Evolutionary conservation across 2,329 filamentous ascomycete genomes (phyloP), one percentile per base, ranked within the genome.

Genomic region (Exophiala mesophila): DNA sequence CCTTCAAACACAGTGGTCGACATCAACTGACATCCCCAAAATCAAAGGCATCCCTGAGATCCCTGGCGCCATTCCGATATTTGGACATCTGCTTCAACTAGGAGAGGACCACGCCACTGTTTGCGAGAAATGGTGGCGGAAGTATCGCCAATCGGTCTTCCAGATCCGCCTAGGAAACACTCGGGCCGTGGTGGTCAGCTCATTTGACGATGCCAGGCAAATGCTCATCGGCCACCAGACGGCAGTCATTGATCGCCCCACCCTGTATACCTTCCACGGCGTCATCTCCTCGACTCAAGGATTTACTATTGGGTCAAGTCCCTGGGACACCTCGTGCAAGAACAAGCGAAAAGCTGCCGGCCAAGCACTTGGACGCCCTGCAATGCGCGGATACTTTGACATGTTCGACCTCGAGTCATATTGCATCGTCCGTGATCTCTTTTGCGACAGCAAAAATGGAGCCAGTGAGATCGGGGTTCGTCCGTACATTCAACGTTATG

Each of bases 311-410:
- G 85, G 85, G 1, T 85, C 83, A 0, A 85, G 81, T 0, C 84
- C 85, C 0, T 88, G 83, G 80, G 82, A 87, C 40, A 82, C 84
- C 21, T 84, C 78, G 2, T 85, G 82, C 62, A 88, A 86, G 59
- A 72, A 73, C 34, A 75, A 82, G 21, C 74, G 84, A 44, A 87
- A 85, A 61, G 83, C 81, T 0, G 83, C 83, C 2, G 83, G 80
- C 3, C 84, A 82, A 0, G 83, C 84, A 0, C 69, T 88, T 5
- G 85, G 86, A 56, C 72, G 82, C 0, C 82, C 83, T 0, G 77
- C 83, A 0, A 74, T 85, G 2, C 77, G 83, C 50, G 78, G 76
- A 1, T 88, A 89, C 61, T 78, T 85, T 70, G 82, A 83, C 0
- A 83, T 87, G 56, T 77, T 88, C 26, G 83, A 88, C 55, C 75